Evolutionary conservation across 202 grass and related monocot species (phyloP).

Genomic region (Bolboschoenoplectus hybrid): DNA sequence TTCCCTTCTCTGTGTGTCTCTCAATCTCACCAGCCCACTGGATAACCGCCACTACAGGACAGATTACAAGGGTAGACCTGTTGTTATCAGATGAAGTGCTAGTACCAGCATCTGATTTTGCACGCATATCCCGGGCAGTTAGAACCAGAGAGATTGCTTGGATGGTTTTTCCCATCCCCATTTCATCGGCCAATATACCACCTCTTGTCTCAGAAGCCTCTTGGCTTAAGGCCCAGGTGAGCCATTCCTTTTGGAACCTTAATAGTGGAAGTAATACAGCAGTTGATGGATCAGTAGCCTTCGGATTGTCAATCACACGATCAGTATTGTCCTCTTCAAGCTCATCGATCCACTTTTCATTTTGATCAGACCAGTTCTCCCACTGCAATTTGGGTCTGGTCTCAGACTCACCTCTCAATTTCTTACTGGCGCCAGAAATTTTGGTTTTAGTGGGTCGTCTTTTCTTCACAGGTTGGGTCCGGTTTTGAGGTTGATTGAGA

Average conservation of each 20-base stretch:
- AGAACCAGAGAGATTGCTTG: slow-evolving; percentile 93
- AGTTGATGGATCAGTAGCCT: slow-evolving; percentile 50
- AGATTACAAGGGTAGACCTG: slow-evolving; percentile 68
- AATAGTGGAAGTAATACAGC: slow-evolving; percentile 66
- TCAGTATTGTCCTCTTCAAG: background rate
- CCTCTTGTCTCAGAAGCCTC: slow-evolving; percentile 64
- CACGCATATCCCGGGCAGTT: slow-evolving; percentile 45
- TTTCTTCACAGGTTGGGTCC: background rate
- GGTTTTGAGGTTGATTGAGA: background rate
- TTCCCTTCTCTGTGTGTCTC: slow-evolving; percentile 60
- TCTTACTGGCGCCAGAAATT: slow-evolving; percentile 24
- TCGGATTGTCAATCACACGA: background rate
- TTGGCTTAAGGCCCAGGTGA: slow-evolving; percentile 78
- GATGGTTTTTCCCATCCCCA: slow-evolving; percentile 99
- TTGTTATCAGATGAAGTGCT: background rate
- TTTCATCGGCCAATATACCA: slow-evolving; percentile 90
- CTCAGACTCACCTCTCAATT: slow-evolving; percentile 27
- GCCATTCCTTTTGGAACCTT: slow-evolving; percentile 97
- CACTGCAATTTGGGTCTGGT: slow-evolving; percentile 44
- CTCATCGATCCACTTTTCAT: slow-evolving; percentile 57
- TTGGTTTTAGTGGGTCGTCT: background rate
- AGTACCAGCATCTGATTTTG: background rate
- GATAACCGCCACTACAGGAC: slow-evolving; percentile 82
- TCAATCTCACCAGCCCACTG: slow-evolving; percentile 91
- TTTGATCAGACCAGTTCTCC: slow-evolving; percentile 64